A percentile compares a stretch with the other conserved stretches of the same genome.
Conservation (phyloP, 2,329 filamentous ascomycete species). For the Alternaria brassicae region DNA sequence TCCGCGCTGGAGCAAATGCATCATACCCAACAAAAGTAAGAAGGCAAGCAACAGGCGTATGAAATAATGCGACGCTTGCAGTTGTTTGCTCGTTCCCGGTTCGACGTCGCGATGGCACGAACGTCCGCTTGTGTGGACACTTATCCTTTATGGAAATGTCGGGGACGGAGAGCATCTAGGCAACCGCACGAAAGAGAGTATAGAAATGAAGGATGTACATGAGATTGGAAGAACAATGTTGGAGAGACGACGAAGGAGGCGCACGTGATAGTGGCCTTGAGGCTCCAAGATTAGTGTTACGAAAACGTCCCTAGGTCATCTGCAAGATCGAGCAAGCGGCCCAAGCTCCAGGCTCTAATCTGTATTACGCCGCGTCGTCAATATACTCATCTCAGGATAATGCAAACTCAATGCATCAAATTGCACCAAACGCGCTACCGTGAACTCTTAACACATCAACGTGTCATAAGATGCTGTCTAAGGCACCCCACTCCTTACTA, state of each 20-base stretch:
- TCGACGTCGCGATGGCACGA: not conserved
- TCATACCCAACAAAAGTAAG: not conserved
- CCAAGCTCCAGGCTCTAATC: not conserved
- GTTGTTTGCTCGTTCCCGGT: not conserved
- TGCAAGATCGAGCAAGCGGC: not conserved
- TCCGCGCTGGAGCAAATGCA: not conserved
- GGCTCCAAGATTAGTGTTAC: constrained; percentile 6
- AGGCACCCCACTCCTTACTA: not conserved
- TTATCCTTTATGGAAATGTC: not conserved
- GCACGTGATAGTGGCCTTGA: not conserved
- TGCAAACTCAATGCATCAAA: not conserved
- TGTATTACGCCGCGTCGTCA: not conserved
- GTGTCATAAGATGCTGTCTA: not conserved
- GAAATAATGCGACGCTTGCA: not conserved
- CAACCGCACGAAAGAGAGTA: not conserved
- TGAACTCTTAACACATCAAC: not conserved
- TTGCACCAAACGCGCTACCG: not conserved
- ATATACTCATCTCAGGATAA: not conserved
- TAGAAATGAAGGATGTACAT: not conserved
- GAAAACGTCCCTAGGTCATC: constrained; percentile 9
- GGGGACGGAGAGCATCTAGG: not conserved
- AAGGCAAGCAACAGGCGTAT: not conserved
- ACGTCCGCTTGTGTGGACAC: not conserved
- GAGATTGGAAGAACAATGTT: not conserved
- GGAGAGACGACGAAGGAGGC: not conserved